A percentile compares a stretch with the other conserved stretches of the same genome.
These are phyloP conservation scores for Sextonia rubra DNA, from an alignment of 164 flowering plant genomes.

Conservation along the genomic window DNA sequence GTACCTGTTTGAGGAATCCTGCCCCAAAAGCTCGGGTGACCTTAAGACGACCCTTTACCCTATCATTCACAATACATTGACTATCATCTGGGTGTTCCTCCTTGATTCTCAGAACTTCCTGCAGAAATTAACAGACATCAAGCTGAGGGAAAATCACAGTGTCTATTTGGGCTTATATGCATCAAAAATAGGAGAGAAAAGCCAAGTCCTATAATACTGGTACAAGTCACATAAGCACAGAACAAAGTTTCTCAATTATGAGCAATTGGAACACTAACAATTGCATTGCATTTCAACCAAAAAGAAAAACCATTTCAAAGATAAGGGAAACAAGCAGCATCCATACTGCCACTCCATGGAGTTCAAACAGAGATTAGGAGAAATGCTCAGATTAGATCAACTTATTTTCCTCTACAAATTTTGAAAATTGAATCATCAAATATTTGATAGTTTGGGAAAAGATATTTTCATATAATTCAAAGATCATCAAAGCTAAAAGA, in stretches of 20 bases:
- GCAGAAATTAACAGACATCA: slow-evolving; percentile 17
- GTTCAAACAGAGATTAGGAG: neutral
- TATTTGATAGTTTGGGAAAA: neutral
- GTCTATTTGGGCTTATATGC: neutral
- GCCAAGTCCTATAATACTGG: neutral
- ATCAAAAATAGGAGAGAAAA: neutral
- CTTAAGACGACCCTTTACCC: slow-evolving; percentile 96
- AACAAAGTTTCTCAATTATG: neutral
- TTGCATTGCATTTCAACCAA: too few relatives aligned
- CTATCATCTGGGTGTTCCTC: slow-evolving; percentile 96
- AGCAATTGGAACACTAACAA: neutral
- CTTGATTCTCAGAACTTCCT: slow-evolving; percentile 92
- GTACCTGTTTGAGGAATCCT: slow-evolving; percentile 92
- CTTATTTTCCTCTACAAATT: neutral
- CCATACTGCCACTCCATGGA: neutral
- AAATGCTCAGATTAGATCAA: neutral
- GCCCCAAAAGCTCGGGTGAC: slow-evolving; percentile 99
- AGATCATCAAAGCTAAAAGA: neutral
- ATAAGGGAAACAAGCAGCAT: neutral
- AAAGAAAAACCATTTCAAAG: neutral
- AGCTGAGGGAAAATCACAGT: neutral
- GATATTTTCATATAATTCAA: neutral
- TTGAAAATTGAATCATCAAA: neutral
- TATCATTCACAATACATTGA: slow-evolving; percentile 89
- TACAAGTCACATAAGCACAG: neutral